Evolutionary conservation across 23 red algal genomes (phyloP), one percentile per base, ranked within the genome.

Genomic region (Gracilaria caudata): DNA sequence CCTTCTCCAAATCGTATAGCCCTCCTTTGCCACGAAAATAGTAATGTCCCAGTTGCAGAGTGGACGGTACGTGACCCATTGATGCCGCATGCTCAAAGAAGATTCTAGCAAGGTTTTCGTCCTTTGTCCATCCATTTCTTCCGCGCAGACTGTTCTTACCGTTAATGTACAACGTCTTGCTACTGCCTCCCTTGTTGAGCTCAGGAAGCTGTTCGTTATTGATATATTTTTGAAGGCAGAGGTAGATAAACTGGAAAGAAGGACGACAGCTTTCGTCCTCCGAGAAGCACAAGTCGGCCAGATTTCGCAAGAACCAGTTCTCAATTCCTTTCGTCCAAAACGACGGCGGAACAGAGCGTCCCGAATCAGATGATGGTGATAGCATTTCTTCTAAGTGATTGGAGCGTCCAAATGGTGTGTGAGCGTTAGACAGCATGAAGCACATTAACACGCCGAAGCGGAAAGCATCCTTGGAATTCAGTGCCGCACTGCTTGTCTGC

Each of bases 391-490:
- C 57, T 9, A 60, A 7, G 23, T 60, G 57, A 29, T 60, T 60
- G 17, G 57, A 60, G 11, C 57, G 57, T 28, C 57, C 57, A 23
- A 60, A 60, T 24, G 57, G 57, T 24, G 57, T 60, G 17, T 60
- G 57, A 11, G 57, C 28, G 25, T 23, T 60, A 0, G 45, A 78
- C 13, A 78, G 53, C 73, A 78, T 33, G 73, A 78, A 46, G 16
- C 73, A 78, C 53, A 78, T 16, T 43, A 78, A 78, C 14, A 55
- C 73, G 6, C 73, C 73, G 16, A 54, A 78, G 11, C 73, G 45
- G 24, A 47, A 78, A 0, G 53, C 38, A 43, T 78, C 73, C 12
- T 30, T 33, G 28, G 39, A 24, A 78, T 11, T 47, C 12, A 9
- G 20, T 13, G 25, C 14, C 28, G 43, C 73, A 24, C 32, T 51